Conservation (phyloP, 441 rosid species). For the Aleurites moluccanus region DNA sequence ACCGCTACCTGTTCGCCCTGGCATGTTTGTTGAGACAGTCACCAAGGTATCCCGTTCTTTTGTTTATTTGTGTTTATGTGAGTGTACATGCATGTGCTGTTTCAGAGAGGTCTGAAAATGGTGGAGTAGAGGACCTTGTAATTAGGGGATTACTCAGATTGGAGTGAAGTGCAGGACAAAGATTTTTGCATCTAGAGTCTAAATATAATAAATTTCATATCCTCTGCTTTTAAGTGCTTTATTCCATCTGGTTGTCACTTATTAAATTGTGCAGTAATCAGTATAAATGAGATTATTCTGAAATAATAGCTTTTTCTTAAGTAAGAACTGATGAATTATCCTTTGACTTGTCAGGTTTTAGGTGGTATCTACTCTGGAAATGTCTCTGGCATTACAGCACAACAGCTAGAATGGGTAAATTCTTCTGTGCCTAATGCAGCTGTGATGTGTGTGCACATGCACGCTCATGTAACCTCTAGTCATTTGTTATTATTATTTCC, state of each 20-base stretch:
- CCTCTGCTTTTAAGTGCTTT: conserved; percentile 1
- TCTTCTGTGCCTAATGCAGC: conserved; percentile 21
- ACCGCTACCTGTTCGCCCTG: conserved; percentile 91
- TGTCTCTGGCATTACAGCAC: conserved; percentile 84
- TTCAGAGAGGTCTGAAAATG: neutral
- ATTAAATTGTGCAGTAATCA: neutral
- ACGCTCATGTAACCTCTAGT: neutral
- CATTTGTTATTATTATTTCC: neutral
- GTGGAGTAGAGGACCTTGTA: neutral
- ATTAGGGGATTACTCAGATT: neutral
- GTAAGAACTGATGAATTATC: conserved; percentile 24
- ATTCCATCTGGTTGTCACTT: neutral
- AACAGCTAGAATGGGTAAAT: conserved; percentile 92
- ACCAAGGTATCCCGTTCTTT: conserved; percentile 57
- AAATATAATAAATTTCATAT: too few relatives aligned
- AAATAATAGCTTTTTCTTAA: conserved; percentile 7
- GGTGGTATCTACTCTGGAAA: conserved; percentile 86
- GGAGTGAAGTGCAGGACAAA: neutral
- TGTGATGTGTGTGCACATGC: too few relatives aligned
- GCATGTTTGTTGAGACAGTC: conserved; percentile 96
- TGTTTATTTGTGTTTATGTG: neutral
- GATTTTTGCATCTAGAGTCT: neutral
- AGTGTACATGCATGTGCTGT: neutral
- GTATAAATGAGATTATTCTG: neutral
- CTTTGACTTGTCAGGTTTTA: conserved; percentile 57